Conservation (phyloP, 768 basidiomycete genomes). For the Erythrobasidium yunnanense region DNA sequence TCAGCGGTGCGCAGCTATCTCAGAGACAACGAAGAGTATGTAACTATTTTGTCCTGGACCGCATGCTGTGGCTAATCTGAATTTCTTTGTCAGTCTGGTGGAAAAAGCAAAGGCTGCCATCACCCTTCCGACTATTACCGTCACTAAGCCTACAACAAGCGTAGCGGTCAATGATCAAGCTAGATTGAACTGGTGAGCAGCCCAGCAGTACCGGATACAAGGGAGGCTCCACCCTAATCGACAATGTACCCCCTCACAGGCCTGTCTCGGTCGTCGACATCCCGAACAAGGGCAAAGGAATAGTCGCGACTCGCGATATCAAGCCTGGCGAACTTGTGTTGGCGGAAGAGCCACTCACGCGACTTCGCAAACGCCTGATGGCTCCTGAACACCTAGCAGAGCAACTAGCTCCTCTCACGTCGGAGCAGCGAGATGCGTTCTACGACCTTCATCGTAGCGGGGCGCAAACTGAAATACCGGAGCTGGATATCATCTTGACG, state of each 20-base stretch:
- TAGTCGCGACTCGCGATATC: conserved; percentile 2
- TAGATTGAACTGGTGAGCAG: too few relatives aligned
- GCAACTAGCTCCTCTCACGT: background rate
- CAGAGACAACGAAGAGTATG: too few relatives aligned
- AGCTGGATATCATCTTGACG: background rate
- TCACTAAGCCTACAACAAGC: too few relatives aligned
- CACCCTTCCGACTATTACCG: too few relatives aligned
- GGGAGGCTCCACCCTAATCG: too few relatives aligned
- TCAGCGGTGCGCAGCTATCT: too few relatives aligned
- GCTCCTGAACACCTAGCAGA: background rate
- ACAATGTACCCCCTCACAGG: background rate
- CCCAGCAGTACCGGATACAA: too few relatives aligned
- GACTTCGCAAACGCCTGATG: background rate
- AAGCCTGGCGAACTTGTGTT: background rate
- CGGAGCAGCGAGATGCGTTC: background rate
- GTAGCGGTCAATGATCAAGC: too few relatives aligned
- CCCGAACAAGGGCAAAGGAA: background rate
- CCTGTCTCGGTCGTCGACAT: background rate
- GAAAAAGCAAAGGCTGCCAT: too few relatives aligned
- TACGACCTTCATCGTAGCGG: background rate
- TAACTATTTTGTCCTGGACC: too few relatives aligned
- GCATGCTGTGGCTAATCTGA: too few relatives aligned
- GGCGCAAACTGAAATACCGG: background rate
- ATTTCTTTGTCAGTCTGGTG: too few relatives aligned
- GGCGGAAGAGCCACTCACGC: background rate